phyloP scores from a whole-genome alignment of 2,329 filamentous ascomycete species.

The Alternaria arbusti region DNA sequence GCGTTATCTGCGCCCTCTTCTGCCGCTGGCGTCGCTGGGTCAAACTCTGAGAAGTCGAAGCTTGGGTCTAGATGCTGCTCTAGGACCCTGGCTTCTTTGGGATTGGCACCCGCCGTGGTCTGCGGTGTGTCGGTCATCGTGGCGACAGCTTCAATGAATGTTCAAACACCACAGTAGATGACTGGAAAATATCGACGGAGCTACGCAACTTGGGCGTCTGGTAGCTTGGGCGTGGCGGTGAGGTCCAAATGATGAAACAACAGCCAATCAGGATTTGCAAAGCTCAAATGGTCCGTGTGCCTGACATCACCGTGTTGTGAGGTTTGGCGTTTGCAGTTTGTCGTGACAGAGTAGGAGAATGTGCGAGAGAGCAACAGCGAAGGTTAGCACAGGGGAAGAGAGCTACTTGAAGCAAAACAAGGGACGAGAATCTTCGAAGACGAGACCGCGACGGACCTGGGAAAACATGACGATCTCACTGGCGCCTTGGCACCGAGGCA shows the following conservation, averaged over 20 bases:
- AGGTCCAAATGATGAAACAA: constrained; percentile 17
- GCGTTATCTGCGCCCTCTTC: constrained; percentile 33
- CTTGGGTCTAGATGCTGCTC: constrained; percentile 51
- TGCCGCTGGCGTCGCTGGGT: constrained; percentile 37
- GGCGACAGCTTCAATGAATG: neutral
- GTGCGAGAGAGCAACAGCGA: neutral
- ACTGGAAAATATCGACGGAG: neutral
- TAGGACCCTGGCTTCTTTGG: constrained; percentile 47
- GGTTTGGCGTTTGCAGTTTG: constrained; percentile 3
- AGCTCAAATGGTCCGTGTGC: constrained; percentile 37
- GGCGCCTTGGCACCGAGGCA: constrained; percentile 17
- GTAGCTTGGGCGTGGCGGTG: constrained; percentile 23
- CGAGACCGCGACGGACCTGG: constrained; percentile 2
- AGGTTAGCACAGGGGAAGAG: neutral
- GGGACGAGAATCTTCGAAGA: constrained; percentile 9
- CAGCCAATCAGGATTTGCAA: constrained; percentile 31
- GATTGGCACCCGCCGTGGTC: constrained; percentile 34
- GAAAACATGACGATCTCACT: constrained; percentile 20
- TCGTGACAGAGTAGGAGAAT: constrained; percentile 1
- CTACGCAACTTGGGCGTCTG: constrained; percentile 6
- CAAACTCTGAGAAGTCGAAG: constrained; percentile 51
- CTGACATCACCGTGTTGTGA: constrained; percentile 35
- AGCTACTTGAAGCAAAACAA: constrained; percentile 1
- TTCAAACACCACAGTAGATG: neutral
- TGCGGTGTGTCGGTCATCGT: constrained; percentile 40